These are phyloP conservation scores for Monascus ruber DNA, from an alignment of 2,329 filamentous ascomycete species.

Conservation along the genomic window DNA sequence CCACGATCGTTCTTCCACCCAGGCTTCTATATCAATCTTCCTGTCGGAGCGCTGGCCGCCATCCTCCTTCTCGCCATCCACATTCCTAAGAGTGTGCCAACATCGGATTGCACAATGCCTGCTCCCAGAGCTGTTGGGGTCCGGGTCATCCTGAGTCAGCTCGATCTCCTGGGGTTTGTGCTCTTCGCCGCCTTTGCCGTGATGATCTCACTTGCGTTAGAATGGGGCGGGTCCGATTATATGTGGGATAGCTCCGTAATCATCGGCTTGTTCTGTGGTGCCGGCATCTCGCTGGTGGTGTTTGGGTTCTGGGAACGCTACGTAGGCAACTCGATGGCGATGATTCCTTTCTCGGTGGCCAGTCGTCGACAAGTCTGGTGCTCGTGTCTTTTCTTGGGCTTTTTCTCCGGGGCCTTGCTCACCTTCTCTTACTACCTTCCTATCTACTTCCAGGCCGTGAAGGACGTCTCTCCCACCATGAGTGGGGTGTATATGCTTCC, in stretches of 20 bases:
- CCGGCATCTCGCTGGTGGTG: conserved; percentile 13
- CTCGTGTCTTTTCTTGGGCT: background rate
- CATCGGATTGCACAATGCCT: no score
- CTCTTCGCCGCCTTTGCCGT: conserved; percentile 23
- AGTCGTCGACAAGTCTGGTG: background rate
- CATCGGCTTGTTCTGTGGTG: conserved; percentile 25
- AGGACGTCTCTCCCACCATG: conserved; percentile 15
- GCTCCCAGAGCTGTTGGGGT: no score
- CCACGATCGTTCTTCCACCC: no score
- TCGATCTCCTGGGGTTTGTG: conserved; percentile 26
- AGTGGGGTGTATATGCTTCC: conserved; percentile 32
- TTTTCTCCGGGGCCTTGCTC: background rate
- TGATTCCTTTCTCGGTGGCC: background rate
- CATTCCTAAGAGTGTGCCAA: no score
- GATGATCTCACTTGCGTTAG: conserved; percentile 25
- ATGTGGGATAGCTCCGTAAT: conserved; percentile 22
- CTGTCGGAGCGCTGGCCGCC: no score
- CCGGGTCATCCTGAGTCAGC: no score
- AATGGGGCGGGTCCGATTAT: conserved; percentile 12
- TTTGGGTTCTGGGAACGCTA: conserved; percentile 19
- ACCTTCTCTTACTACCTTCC: conserved; percentile 31
- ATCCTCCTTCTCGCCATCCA: no score
- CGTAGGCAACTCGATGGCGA: background rate
- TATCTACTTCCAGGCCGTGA: conserved; percentile 34
- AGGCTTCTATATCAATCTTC: no score